phyloP scores from a whole-genome alignment of 257 asterid genomes.

The Nicotiana paniculata region DNA sequence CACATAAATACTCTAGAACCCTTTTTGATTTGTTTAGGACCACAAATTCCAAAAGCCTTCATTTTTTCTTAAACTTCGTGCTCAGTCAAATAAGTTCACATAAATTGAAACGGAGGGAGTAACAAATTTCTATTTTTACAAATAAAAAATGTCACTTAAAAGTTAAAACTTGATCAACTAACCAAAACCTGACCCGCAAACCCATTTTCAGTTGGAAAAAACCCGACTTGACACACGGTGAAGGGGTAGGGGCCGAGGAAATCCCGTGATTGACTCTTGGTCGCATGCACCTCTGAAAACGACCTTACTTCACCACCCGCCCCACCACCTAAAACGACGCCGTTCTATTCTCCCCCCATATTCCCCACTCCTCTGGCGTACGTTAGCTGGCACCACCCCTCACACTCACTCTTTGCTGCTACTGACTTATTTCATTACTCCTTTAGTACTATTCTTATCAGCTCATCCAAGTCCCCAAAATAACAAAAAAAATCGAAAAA shows the following conservation, averaged over 20 bases:
- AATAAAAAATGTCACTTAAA: too few species aligned
- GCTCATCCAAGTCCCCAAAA: background rate
- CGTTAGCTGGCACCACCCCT: constrained; percentile 5
- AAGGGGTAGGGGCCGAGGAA: background rate
- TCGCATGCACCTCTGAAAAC: background rate
- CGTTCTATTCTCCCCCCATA: background rate
- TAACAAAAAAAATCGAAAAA: too few species aligned
- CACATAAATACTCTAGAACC: too few species aligned
- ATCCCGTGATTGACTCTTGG: constrained; percentile 23
- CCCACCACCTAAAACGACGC: background rate
- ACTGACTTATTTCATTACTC: background rate
- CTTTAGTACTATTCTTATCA: background rate
- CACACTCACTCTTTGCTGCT: background rate
- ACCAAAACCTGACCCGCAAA: background rate
- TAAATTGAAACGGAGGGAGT: too few species aligned
- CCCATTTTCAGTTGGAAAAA: background rate
- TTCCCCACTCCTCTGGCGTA: background rate
- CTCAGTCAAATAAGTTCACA: too few species aligned
- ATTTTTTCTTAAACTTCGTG: too few species aligned
- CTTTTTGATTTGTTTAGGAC: too few species aligned
- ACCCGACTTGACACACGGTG: background rate
- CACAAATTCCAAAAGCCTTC: too few species aligned
- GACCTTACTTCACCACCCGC: background rate
- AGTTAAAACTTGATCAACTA: too few species aligned
- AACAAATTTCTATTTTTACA: too few species aligned